Base-by-base conservation (phyloP, 768 basidiomycete species). In the Termitomyces sp. region DNA sequence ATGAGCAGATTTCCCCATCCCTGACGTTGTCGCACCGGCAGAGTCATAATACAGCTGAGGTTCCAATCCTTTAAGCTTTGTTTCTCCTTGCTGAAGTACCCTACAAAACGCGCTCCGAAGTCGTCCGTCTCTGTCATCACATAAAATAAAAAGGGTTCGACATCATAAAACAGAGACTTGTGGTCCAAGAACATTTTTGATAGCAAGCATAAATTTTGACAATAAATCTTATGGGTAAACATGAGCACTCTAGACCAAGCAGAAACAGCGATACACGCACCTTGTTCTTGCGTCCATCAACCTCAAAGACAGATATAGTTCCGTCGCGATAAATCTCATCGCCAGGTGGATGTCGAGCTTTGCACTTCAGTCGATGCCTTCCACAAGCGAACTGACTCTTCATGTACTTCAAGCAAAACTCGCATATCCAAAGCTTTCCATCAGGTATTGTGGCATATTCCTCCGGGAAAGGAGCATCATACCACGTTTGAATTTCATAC, bases 161-260 rank as follows among this genome's bases (percentile, higher is more conserved):
- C 96, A 75, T 98, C 96, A 77, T 98, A 98, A 76, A 98, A 98
- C 54, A 98, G 85, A 17, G 96, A 98, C 74, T 98, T 98, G 79
- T 97, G 95, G 73, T 98, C 94, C 66, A 98, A 84, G 75, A 98
- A 98, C 96, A 98, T 98, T 75, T 97, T 98, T 60, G 96, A 96
- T 43, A 98, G 82, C 62, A 98, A 81, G 74, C 96, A 98, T 32
- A 99, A 83, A 73, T 99, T 98, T 72, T 99, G 97, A 73, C 97
- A 98, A 73, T 98, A 99, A 69, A 98, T 98, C 92, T 94, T 70
- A 15, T 51, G 56, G 60, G 57, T 11, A 56, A 57, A 65, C 20
- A 60, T 65, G 42, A 66, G 32, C 8, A 61, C 37, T 42, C 48
- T 17, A 12, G 34, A 48, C 32, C 14, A 40, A 43, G 37, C 50